Base-by-base conservation (phyloP, 805 yeast species). In the Yueomyces sinensis region DNA sequence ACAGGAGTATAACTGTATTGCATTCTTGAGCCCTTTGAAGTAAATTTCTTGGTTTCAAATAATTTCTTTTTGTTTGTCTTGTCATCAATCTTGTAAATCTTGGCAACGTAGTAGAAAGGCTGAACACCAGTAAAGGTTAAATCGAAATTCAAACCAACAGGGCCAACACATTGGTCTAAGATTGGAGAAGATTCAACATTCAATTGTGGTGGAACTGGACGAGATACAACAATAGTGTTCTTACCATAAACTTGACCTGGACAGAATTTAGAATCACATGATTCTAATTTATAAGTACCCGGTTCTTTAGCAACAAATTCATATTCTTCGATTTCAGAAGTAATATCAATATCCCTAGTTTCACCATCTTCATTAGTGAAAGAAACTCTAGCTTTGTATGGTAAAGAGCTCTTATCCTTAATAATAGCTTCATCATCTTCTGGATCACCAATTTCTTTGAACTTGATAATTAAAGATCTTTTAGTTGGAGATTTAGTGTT, bases 161-260 rank as follows among this genome's bases (percentile, higher is more conserved):
- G 83, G 0, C 98, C 98, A 22, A 91, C 81, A 61, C 99, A 91
- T 32, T 79, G 72, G 47, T 89, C 97, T 18, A 74, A 63, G 3
- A 89, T 73, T 3, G 89, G 61, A 9, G 54, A 52, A 3, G 67
- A 55, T 19, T 45, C 50, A 13, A 71, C 65, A 3, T 52, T 43
- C 17, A 74, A 40, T 17, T 59, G 48, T 9, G 81, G 78, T 25
- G 68, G 66, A 3, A 75, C 68, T 4, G 81, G 78, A 24, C 61
- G 59, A 1, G 84, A 73, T 1, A 83, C 66, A 14, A 61, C 49
- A 9, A 80, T 62, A 1, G 62, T 53, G 1, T 75, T 65, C 9
- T 71, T 61, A n/a, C 77, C 83, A 29, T 60, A 48, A 16, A 82
- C 64, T 11, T 65, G 63, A 32, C 94, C 84, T 0, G 70, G 64